phyloP scores from a whole-genome alignment of 2,329 filamentous ascomycete species.

The Hypoxylon sp. region DNA sequence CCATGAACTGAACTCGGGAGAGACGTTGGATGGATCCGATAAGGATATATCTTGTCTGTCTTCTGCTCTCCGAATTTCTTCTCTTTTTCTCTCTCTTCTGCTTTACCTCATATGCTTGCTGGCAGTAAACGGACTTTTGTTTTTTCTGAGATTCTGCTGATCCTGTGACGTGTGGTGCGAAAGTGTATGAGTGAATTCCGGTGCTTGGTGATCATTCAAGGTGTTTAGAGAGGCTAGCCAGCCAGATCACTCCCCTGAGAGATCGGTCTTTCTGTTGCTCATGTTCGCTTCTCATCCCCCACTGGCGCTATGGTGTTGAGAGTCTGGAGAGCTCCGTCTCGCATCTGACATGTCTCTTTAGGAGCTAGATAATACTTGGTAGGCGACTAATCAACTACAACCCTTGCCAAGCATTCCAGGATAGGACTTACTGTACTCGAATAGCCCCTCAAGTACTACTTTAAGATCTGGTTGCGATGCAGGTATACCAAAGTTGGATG shows the following conservation, averaged over 20 bases:
- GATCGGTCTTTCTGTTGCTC: not conserved
- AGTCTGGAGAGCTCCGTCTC: not conserved
- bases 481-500: too few species aligned
- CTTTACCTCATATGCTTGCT: constrained; percentile 32
- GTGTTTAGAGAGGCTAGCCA: too few species aligned
- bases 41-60: constrained; percentile 40
- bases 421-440: too few species aligned
- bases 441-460: too few species aligned
- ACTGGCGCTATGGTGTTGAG: not conserved
- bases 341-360: not conserved
- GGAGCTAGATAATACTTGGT: not conserved
- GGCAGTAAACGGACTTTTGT: constrained; percentile 35
- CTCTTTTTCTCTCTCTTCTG: constrained; percentile 23
- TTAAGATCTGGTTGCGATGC: too few species aligned
- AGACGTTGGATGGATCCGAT: constrained; percentile 33
- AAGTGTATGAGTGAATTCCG: not conserved
- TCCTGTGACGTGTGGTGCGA: constrained; percentile 6
- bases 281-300: not conserved
- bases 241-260: too few species aligned
- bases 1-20: constrained; percentile 18
- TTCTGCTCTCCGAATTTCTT: constrained; percentile 20
- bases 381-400: not conserved
- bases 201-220: not conserved
- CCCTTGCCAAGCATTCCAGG: not conserved
- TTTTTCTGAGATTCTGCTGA: constrained; percentile 10